Evolutionary conservation across 2,329 filamentous ascomycete species (phyloP).

Genomic region (Fusarium humuli): DNA sequence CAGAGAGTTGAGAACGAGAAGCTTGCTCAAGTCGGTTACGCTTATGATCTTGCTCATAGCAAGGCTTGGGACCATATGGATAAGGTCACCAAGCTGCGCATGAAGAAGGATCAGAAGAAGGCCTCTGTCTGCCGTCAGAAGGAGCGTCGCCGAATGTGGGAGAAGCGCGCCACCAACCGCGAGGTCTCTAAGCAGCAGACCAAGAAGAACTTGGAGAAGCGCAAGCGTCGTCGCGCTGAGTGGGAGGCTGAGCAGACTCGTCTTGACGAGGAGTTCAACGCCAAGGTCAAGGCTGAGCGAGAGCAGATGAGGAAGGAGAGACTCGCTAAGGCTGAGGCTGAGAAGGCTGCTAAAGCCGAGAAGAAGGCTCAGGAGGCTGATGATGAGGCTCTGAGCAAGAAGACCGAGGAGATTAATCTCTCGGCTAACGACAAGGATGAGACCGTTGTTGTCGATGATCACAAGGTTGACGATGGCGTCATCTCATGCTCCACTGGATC

Average conservation of each 20-base stretch:
- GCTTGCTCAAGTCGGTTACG: conserved; percentile 66
- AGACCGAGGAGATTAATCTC: conserved; percentile 25
- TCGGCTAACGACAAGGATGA: conserved; percentile 15
- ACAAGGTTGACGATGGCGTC: conserved; percentile 41
- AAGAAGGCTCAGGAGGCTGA: conserved; percentile 30
- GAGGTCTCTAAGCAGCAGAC: conserved; percentile 57
- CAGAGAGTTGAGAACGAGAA: conserved; percentile 66
- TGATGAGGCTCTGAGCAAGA: conserved; percentile 41
- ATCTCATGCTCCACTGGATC: conserved; percentile 50
- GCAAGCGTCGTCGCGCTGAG: conserved; percentile 46
- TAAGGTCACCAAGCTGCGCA: conserved; percentile 61
- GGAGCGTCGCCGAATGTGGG: conserved; percentile 62
- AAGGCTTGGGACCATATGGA: conserved; percentile 66
- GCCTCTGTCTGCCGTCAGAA: conserved; percentile 59
- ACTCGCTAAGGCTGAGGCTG: conserved; percentile 27
- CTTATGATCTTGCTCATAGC: conserved; percentile 70
- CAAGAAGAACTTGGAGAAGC: conserved; percentile 55
- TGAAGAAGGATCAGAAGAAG: conserved; percentile 62
- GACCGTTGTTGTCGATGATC: conserved; percentile 26
- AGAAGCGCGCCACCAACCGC: conserved; percentile 59
- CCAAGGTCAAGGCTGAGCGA: conserved; percentile 38
- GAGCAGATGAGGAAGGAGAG: conserved; percentile 34
- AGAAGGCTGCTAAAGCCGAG: conserved; percentile 38
- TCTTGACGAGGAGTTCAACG: conserved; percentile 48
- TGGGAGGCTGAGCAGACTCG: conserved; percentile 45